Evolutionary conservation across 2,329 filamentous ascomycete genomes (phyloP).

Genomic region (Phoma sp.): DNA sequence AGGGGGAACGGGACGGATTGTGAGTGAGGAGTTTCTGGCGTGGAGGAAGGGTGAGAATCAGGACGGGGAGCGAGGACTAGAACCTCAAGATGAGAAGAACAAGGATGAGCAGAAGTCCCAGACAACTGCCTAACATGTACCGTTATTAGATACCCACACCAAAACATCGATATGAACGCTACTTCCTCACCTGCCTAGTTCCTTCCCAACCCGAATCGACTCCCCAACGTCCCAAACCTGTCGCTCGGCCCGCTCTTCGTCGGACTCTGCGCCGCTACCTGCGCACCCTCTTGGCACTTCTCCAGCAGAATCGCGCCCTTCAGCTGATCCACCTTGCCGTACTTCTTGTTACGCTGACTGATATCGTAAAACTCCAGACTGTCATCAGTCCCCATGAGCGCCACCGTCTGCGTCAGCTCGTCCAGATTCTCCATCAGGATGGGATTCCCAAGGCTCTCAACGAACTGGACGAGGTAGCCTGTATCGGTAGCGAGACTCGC

Average conservation of each 20-base stretch:
- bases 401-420: constrained; percentile 90
- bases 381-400: constrained; percentile 84
- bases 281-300: constrained; percentile 63
- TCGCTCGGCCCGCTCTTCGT: constrained; percentile 38
- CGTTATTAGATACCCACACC: neutral
- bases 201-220: constrained; percentile 41
- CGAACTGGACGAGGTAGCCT: constrained; percentile 82
- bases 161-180: neutral
- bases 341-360: constrained; percentile 88
- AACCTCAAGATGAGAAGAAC: neutral
- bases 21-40: constrained; percentile 78
- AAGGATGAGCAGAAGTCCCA: neutral
- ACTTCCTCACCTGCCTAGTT: constrained; percentile 8
- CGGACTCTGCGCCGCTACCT: constrained; percentile 45
- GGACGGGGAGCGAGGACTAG: neutral
- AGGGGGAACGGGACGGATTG: constrained; percentile 77
- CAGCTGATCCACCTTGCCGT: constrained; percentile 87
- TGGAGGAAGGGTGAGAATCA: constrained; percentile 62
- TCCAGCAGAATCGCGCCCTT: constrained; percentile 90
- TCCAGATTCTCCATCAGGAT: constrained; percentile 89
- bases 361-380: constrained; percentile 98
- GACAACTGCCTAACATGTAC: neutral
- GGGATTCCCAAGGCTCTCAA: constrained; percentile 84
- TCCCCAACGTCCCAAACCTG: constrained; percentile 45
- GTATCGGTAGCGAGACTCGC: constrained; percentile 83